Conservation (phyloP, 108 stramenopile genomes). For the Cyclostephanos tholiformis region DNA sequence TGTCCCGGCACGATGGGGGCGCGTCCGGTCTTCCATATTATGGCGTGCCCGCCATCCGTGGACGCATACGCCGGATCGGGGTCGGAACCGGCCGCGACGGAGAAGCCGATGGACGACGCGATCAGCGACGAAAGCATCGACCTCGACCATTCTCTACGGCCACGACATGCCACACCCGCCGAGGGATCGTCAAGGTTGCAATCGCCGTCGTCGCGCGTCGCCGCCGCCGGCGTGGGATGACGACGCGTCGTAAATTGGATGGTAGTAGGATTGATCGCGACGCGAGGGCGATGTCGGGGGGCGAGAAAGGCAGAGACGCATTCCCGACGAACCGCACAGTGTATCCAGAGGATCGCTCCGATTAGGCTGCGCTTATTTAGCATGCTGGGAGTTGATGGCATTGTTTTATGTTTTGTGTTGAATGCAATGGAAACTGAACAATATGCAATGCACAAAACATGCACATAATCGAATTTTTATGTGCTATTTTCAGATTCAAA, state of each 20-base stretch:
- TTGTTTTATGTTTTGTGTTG: too few relatives aligned
- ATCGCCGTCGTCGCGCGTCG: neutral
- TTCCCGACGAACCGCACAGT: neutral
- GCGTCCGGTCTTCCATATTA: slow-evolving; percentile 55
- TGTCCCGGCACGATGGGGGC: slow-evolving; percentile 69
- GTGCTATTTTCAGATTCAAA: too few relatives aligned
- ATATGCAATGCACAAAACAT: too few relatives aligned
- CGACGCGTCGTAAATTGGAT: neutral
- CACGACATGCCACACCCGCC: neutral
- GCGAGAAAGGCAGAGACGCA: slow-evolving; percentile 6
- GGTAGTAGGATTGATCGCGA: slow-evolving; percentile 2
- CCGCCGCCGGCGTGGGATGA: neutral
- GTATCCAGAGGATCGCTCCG: slow-evolving; percentile 16
- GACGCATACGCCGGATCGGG: slow-evolving; percentile 8
- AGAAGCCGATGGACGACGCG: slow-evolving; percentile 4
- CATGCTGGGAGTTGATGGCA: too few relatives aligned
- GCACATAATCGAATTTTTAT: too few relatives aligned
- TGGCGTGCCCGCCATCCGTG: slow-evolving; percentile 4
- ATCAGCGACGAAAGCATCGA: slow-evolving; percentile 1
- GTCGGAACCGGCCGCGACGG: neutral
- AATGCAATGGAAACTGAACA: too few relatives aligned
- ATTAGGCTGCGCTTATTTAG: neutral
- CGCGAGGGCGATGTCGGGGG: neutral
- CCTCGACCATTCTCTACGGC: slow-evolving; percentile 28
- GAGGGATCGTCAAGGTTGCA: neutral